phyloP scores from a whole-genome alignment of 2,329 filamentous ascomycete species.

The Paramyrothecium roridum region DNA sequence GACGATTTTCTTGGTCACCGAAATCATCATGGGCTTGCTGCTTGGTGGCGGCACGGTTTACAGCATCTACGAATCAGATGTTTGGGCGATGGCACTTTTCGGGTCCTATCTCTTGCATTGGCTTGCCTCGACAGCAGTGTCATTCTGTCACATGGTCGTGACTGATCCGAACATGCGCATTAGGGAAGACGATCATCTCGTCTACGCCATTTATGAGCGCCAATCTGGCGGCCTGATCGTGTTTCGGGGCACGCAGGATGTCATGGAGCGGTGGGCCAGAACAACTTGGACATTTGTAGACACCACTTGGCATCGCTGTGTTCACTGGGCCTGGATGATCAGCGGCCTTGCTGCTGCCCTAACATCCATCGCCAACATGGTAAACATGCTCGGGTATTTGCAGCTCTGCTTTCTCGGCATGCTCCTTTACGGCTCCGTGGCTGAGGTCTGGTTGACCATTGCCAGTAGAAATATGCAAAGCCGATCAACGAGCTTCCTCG shows the following conservation, averaged over 20 bases:
- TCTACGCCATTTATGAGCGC: slow-evolving; percentile 2
- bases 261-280: slow-evolving; percentile 1
- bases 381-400: neutral
- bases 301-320: neutral
- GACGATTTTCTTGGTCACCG: too few relatives aligned
- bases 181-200: neutral
- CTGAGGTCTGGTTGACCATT: slow-evolving; percentile 1
- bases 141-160: slow-evolving; percentile 1
- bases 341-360: neutral
- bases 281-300: slow-evolving; percentile 1
- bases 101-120: slow-evolving; percentile 3
- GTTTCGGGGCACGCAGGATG: slow-evolving; percentile 1
- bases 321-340: slow-evolving; percentile 2
- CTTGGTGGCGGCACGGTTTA: neutral
- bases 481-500: neutral
- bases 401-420: neutral
- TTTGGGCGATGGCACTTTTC: neutral
- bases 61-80: neutral
- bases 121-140: neutral
- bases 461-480: neutral
- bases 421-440: neutral
- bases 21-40: neutral
- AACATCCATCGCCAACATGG: slow-evolving; percentile 1
- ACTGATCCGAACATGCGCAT: neutral
- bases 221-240: neutral